phyloP scores from a whole-genome alignment of 208 protist genomes.

The Crithidia mellificae region DNA sequence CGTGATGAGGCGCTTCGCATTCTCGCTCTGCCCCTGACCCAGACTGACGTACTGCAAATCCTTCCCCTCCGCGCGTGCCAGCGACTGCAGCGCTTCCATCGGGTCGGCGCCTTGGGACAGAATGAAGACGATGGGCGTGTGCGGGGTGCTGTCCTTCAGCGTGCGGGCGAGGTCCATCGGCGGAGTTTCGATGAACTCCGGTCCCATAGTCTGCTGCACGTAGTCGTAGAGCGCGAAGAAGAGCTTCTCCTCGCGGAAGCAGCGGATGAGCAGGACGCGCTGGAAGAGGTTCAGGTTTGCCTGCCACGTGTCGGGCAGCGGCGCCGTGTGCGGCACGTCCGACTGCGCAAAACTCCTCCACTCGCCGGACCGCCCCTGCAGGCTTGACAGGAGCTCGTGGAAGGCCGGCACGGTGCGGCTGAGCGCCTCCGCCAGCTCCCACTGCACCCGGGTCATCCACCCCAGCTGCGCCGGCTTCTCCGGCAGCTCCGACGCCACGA shows the following conservation, averaged over 20 bases:
- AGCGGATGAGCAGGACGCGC: slow-evolving; percentile 92
- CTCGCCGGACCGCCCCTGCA: slow-evolving; percentile 43
- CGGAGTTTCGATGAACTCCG: slow-evolving; percentile 92
- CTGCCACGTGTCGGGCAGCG: slow-evolving; percentile 64
- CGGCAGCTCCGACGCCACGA: slow-evolving; percentile 80
- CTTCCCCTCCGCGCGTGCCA: slow-evolving; percentile 79
- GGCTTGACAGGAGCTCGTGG: slow-evolving; percentile 55
- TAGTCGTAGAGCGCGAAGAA: slow-evolving; percentile 90
- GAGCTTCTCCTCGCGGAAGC: slow-evolving; percentile 95
- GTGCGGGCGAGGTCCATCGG: slow-evolving; percentile 91
- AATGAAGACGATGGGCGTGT: slow-evolving; percentile 96
- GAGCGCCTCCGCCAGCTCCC: slow-evolving; percentile 86
- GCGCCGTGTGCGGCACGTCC: slow-evolving; percentile 60
- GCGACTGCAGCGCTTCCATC: slow-evolving; percentile 90
- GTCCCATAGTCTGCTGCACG: slow-evolving; percentile 89
- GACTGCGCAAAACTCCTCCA: slow-evolving; percentile 72
- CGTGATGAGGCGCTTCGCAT: slow-evolving; percentile 95
- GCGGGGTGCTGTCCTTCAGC: slow-evolving; percentile 81
- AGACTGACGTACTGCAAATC: slow-evolving; percentile 94
- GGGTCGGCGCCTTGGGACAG: slow-evolving; percentile 97
- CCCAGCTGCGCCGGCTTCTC: slow-evolving; percentile 43
- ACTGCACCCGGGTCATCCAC: slow-evolving; percentile 81
- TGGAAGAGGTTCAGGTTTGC: slow-evolving; percentile 85
- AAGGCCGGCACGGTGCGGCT: slow-evolving; percentile 75
- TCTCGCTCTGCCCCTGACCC: slow-evolving; percentile 97